These are phyloP conservation scores for Nitzschia putrida DNA, from an alignment of 108 stramenopile species.

Conservation along the genomic window DNA sequence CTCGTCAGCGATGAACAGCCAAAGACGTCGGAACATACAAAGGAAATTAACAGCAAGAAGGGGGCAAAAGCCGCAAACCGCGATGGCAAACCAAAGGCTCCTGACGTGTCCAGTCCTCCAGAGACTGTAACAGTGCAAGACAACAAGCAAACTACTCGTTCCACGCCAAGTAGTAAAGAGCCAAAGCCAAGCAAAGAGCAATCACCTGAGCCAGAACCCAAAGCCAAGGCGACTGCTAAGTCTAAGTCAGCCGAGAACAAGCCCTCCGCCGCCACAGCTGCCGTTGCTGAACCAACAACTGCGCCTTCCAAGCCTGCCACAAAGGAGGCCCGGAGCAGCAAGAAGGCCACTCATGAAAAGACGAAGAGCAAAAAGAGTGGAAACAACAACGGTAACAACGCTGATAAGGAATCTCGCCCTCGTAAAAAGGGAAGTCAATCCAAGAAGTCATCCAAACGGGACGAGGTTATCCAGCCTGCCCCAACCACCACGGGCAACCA, in stretches of 20 bases:
- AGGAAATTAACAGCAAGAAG: neutral
- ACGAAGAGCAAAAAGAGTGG: conserved; percentile 10
- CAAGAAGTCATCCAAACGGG: no score
- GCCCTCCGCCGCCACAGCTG: no score
- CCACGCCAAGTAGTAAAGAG: neutral
- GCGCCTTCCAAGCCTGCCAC: no score
- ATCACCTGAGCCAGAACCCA: neutral
- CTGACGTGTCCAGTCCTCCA: no score
- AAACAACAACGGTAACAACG: neutral
- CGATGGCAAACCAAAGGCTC: no score
- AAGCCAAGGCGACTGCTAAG: neutral
- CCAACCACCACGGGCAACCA: no score
- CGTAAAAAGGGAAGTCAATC: no score
- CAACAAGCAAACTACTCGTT: no score
- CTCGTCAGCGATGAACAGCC: neutral
- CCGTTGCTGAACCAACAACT: no score
- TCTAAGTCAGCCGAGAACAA: no score
- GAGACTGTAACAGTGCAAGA: no score
- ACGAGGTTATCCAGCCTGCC: no score
- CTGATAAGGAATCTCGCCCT: neutral
- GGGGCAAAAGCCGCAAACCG: neutral
- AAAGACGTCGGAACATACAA: neutral
- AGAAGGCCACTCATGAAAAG: conserved; percentile 5
- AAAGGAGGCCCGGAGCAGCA: neutral
- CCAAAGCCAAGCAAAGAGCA: neutral